Conservation (phyloP, 192 early-diverging fungal species). For the Linnemannia elongata region DNA sequence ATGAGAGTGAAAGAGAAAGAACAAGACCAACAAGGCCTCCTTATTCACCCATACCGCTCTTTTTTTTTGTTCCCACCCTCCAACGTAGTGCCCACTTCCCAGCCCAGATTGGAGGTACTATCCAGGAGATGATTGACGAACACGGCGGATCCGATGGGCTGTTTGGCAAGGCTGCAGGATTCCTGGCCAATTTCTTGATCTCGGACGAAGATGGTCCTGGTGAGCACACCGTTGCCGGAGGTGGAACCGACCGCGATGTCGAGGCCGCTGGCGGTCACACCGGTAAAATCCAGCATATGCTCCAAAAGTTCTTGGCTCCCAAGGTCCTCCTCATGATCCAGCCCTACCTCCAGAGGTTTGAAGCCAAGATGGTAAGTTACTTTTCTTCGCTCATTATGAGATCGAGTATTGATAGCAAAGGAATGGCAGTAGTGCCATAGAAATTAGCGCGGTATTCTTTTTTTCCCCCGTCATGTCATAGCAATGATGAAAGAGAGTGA, state of each 20-base stretch:
- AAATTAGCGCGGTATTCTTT: too few species aligned
- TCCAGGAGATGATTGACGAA: slow-evolving; percentile 51
- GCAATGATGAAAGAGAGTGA: too few species aligned
- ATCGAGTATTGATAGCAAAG: too few species aligned
- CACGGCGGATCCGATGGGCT: slow-evolving; percentile 30
- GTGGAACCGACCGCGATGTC: slow-evolving; percentile 20
- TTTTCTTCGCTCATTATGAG: too few species aligned
- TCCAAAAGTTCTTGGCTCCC: slow-evolving; percentile 44
- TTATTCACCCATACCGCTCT: neutral
- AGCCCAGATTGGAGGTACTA: slow-evolving; percentile 19
- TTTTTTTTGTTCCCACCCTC: neutral
- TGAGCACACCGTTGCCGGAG: slow-evolving; percentile 12
- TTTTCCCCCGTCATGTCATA: too few species aligned
- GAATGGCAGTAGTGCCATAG: too few species aligned
- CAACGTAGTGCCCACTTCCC: slow-evolving; percentile 33
- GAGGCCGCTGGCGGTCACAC: slow-evolving; percentile 16
- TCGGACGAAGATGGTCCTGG: slow-evolving; percentile 21
- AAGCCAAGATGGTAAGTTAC: slow-evolving; percentile 45
- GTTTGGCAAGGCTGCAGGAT: slow-evolving; percentile 40
- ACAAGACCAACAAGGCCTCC: neutral
- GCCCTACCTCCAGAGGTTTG: slow-evolving; percentile 44
- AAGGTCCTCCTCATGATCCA: slow-evolving; percentile 43
- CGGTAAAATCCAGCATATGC: slow-evolving; percentile 25
- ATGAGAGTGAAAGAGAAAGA: neutral
- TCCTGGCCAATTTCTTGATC: slow-evolving; percentile 31